A percentile compares a stretch with the other conserved stretches of the same genome.
Evolutionary conservation across 2,329 filamentous ascomycete genomes (phyloP).

Genomic region (Xylaria hypoxylon): DNA sequence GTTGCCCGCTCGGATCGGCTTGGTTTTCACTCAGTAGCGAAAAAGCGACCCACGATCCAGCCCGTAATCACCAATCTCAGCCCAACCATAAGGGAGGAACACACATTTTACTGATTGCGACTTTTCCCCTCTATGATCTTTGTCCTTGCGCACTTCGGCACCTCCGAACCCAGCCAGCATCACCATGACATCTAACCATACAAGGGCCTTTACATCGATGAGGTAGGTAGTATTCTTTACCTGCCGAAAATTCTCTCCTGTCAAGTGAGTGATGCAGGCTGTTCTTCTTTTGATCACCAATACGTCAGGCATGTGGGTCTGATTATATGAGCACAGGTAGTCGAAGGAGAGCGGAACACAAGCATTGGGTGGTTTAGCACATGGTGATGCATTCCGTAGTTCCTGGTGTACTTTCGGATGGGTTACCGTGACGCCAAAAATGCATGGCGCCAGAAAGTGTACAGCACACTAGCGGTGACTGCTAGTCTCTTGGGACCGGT

Average conservation of each 20-base stretch:
- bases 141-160: constrained; percentile 19
- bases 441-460: constrained; percentile 11
- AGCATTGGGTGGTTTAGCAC: constrained; percentile 16
- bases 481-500: constrained; percentile 15
- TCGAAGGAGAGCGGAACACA: constrained; percentile 9
- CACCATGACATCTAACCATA: constrained; percentile 35
- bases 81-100: constrained; percentile 1
- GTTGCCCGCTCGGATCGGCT: constrained; percentile 23
- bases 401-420: constrained; percentile 32
- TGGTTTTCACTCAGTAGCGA: constrained; percentile 21
- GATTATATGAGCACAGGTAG: constrained; percentile 16
- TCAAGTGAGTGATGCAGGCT: constrained; percentile 28
- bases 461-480: constrained; percentile 30
- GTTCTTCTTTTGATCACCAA: constrained; percentile 35
- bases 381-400: constrained; percentile 23
- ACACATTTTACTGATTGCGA: constrained; percentile 1
- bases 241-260: constrained; percentile 9
- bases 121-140: neutral
- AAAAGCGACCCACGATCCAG: constrained; percentile 29
- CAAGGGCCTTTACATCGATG: constrained; percentile 15
- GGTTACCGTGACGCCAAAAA: constrained; percentile 33
- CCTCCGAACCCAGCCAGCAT: constrained; percentile 21
- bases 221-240: constrained; percentile 17
- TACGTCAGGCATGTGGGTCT: constrained; percentile 37
- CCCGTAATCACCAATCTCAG: constrained; percentile 5